Base-by-base conservation (phyloP, 2,329 filamentous ascomycete genomes). In the Penicillium sumatraense region DNA sequence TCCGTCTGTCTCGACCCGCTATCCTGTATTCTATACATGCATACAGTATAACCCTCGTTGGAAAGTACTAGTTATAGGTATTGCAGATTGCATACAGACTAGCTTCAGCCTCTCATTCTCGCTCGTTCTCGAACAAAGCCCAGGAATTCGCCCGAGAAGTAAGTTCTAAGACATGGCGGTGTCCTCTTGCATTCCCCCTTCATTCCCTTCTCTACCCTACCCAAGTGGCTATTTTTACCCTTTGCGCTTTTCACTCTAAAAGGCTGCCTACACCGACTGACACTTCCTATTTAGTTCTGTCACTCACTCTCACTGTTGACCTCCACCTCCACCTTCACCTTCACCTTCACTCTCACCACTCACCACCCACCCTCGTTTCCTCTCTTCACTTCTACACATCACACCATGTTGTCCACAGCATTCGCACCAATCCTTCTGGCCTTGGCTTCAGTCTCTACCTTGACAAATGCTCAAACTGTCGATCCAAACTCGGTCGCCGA, bases 381-480 rank as follows among this genome's bases (percentile, higher is more conserved):
- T 21, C 36, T 57, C 8, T 59, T 18, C 41, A 23, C 10, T 53
- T 20, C 10, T 18, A 38, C 18, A 20, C 55, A 61, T 49, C 20
- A 23, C 55, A 64, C 45, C 8, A 72, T 69, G 67, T 47, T 69
- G 57, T 61, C 60, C 51, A 68, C n/a, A 21, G 27, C 18, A 14
- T 16, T 46, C 42, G 10, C 41, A n/a, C 5, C 58, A 51, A 67
- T 62, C 31, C 53, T 78, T 20, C 57, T 76, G 52, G 60, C 67
- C 42, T 53, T 77, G 44, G 62, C 70, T 54, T 68, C 69, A 24
- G 54, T 70, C 41, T 65, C 56, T 16, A 59, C 66, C 38, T 51
- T 77, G 54, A 73, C 64, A 31, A 61, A 56, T 49, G 68, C 71
- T 64, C 80, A 74, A 54, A 58, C 59, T 26, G 68, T 80, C 47